Percentiles rank a stretch among this genome's conserved stretches.
These are phyloP conservation scores for Chlorella sp. DNA, from an alignment of 139 green algal species.

Conservation along the genomic window DNA sequence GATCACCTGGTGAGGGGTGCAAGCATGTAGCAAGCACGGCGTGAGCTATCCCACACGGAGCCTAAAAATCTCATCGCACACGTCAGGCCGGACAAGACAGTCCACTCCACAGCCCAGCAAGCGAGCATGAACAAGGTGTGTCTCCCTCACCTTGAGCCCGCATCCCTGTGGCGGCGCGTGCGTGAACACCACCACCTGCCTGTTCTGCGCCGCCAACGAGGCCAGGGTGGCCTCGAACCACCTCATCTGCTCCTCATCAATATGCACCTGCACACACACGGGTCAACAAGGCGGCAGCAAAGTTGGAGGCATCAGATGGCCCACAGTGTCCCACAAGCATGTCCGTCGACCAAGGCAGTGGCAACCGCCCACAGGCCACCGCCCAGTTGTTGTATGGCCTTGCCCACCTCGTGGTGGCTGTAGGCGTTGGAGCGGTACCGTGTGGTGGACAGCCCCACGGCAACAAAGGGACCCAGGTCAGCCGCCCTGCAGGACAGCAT, in stretches of 20 bases:
- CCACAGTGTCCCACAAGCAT: no score
- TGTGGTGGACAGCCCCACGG: not conserved
- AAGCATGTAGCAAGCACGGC: not conserved
- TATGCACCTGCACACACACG: slow-evolving; percentile 54
- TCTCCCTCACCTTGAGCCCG: slow-evolving; percentile 57
- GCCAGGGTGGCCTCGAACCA: slow-evolving; percentile 57
- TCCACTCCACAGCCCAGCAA: not conserved
- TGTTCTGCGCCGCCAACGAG: slow-evolving; percentile 7
- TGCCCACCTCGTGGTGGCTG: not conserved
- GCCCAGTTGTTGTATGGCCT: no score
- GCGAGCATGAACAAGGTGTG: not conserved
- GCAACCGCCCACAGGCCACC: no score
- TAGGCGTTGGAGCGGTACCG: not conserved
- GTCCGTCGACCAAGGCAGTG: no score
- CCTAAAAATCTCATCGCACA: not conserved
- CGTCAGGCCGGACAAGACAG: not conserved
- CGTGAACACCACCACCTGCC: slow-evolving; percentile 64
- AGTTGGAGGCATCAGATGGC: no score
- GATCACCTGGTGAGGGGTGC: slow-evolving; percentile 26
- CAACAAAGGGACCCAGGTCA: not conserved
- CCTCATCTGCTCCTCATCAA: slow-evolving; percentile 67
- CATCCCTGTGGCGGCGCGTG: slow-evolving; percentile 72
- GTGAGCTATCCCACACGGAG: no score
- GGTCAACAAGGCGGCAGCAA: no score
- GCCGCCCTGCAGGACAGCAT: no score